phyloP scores from a whole-genome alignment of 192 early-diverging fungal genomes.

The Borealophlyctis nickersoniae region DNA sequence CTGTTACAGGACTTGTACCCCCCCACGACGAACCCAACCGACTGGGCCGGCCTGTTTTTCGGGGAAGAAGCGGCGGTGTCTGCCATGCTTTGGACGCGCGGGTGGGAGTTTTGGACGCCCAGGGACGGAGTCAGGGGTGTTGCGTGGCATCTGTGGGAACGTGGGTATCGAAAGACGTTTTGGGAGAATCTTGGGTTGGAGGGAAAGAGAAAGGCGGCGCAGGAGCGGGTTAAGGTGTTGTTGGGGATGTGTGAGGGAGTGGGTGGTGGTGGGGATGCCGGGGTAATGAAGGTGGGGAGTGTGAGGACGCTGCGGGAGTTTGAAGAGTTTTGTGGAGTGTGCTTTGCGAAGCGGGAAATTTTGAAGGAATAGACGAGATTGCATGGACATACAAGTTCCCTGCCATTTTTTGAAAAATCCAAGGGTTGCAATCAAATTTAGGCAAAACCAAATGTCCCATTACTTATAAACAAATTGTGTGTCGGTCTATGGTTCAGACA shows the following conservation, averaged over 20 bases:
- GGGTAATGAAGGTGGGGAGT: neutral
- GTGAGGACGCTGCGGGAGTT: neutral
- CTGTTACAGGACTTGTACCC: no score
- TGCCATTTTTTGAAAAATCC: neutral
- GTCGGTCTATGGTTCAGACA: neutral
- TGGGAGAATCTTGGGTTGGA: slow-evolving; percentile 14
- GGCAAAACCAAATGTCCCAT: neutral
- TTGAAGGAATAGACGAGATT: neutral
- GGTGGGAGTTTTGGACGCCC: slow-evolving; percentile 24
- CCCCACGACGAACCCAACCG: no score
- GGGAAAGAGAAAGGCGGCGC: neutral
- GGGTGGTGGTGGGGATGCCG: neutral
- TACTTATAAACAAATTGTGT: neutral
- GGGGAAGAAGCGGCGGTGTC: slow-evolving; percentile 37
- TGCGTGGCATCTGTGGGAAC: slow-evolving; percentile 24
- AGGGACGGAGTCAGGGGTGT: slow-evolving; percentile 7
- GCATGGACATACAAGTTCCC: neutral
- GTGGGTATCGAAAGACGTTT: slow-evolving; percentile 23
- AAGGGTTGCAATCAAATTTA: neutral
- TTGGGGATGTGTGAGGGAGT: neutral
- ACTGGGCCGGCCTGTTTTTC: slow-evolving; percentile 45
- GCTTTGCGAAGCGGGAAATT: neutral
- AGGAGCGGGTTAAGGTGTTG: no score
- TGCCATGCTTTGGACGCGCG: slow-evolving; percentile 14
- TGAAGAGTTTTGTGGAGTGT: neutral